These are phyloP conservation scores for Melampsora americana DNA, from an alignment of 1,284 basidiomycete genomes.

Conservation along the genomic window DNA sequence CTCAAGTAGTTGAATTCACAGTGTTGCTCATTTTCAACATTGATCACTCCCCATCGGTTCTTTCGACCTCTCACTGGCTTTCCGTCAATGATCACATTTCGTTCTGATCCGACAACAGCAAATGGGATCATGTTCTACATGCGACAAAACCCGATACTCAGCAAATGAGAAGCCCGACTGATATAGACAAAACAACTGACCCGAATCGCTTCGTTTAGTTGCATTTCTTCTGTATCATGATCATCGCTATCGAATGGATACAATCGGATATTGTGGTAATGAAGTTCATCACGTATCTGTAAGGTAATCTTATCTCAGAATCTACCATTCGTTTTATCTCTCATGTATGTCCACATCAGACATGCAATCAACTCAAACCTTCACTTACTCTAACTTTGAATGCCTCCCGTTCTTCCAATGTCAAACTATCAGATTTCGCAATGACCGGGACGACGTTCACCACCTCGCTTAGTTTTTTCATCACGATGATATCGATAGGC, in stretches of 20 bases:
- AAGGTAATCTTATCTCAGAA: not conserved
- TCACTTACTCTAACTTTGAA: conserved; percentile 81
- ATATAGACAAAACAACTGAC: conserved; percentile 58
- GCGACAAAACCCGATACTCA: not conserved
- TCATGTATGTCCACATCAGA: not conserved
- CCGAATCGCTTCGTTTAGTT: conserved; percentile 84
- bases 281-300: conserved; percentile 86
- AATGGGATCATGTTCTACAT: conserved; percentile 85
- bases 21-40: conserved; percentile 92
- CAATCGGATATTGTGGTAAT: conserved; percentile 85
- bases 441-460: conserved; percentile 99
- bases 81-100: conserved; percentile 88
- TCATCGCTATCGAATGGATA: conserved; percentile 98
- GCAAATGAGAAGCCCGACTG: conserved; percentile 12
- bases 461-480: conserved; percentile 97
- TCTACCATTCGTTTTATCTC: not conserved
- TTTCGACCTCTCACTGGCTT: conserved; percentile 91
- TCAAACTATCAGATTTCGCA: conserved; percentile 94
- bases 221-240: conserved; percentile 77
- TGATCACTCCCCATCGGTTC: conserved; percentile 97
- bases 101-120: conserved; percentile 92
- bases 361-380: not conserved
- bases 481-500: conserved; percentile 87
- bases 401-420: conserved; percentile 80
- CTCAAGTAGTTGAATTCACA: conserved; percentile 97